These are phyloP conservation scores for Hypoxylon subgilvum DNA, from an alignment of 495 filamentous ascomycete species.

Conservation along the genomic window DNA sequence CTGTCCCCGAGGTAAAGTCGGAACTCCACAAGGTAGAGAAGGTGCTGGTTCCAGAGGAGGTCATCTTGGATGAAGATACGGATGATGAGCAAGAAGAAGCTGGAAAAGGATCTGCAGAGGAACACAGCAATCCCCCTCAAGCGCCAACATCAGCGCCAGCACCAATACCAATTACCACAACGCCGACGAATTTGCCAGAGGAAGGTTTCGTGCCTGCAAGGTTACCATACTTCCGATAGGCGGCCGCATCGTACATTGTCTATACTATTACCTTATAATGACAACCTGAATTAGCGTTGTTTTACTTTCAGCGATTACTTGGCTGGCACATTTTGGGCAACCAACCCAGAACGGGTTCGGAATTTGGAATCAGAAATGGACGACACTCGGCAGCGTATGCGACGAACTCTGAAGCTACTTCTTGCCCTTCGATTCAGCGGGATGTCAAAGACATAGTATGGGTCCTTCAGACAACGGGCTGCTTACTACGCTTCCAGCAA, in stretches of 20 bases:
- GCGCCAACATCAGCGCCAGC: not conserved
- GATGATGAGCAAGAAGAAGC: constrained; percentile 29
- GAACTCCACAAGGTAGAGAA: constrained; percentile 38
- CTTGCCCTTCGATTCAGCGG: not conserved
- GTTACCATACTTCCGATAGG: constrained; percentile 38
- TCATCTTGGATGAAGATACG: constrained; percentile 29
- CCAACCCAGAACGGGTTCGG: not conserved
- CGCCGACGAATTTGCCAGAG: constrained; percentile 11
- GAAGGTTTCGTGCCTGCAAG: constrained; percentile 41
- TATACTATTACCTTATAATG: not conserved
- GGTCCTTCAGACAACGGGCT: not conserved
- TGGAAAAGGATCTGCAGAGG: constrained; percentile 4
- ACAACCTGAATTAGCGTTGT: not conserved
- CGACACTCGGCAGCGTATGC: not conserved
- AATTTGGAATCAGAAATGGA: not conserved
- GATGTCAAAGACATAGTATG: not conserved
- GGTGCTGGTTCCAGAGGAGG: constrained; percentile 31
- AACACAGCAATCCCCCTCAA: constrained; percentile 8
- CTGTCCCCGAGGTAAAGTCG: constrained; percentile 40
- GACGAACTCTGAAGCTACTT: not conserved
- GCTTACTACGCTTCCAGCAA: not conserved
- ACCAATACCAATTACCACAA: not conserved
- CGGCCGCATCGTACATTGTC: not conserved
- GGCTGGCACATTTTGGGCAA: not conserved
- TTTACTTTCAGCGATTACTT: not conserved